These are phyloP conservation scores for Fusarium heterosporum DNA, from an alignment of 2,329 filamentous ascomycete species.

Conservation along the genomic window DNA sequence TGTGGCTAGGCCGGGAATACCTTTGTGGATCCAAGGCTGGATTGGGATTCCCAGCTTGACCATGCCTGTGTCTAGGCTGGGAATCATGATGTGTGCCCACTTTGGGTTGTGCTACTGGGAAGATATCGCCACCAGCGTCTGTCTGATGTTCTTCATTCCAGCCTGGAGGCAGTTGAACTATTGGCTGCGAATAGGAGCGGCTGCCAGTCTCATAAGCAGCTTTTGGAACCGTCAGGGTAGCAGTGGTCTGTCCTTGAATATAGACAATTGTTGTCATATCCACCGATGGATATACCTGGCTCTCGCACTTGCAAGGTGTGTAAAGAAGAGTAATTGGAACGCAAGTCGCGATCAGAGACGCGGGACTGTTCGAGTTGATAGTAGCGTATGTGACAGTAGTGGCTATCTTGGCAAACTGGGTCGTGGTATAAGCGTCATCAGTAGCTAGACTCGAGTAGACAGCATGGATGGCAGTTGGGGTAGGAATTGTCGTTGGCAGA, in stretches of 20 bases:
- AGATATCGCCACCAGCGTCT: fast-evolving
- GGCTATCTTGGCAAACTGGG: not conserved
- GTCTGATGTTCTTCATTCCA: not conserved
- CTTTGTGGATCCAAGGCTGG: not conserved
- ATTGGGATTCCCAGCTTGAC: fast-evolving
- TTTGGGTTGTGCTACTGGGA: not conserved
- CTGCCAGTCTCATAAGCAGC: not conserved
- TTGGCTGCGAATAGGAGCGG: fast-evolving
- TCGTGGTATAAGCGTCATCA: not conserved
- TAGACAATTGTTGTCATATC: constrained; percentile 2
- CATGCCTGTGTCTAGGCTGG: too few species aligned
- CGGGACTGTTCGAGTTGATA: not conserved
- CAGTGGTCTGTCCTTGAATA: not conserved
- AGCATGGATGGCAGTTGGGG: not conserved
- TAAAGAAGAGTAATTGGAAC: not conserved
- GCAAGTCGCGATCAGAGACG: not conserved
- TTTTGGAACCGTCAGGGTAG: not conserved
- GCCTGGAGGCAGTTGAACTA: not conserved
- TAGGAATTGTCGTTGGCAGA: not conserved
- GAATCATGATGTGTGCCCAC: not conserved
- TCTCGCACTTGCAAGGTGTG: not conserved
- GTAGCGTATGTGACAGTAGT: not conserved
- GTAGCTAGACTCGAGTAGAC: not conserved
- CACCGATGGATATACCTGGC: not conserved
- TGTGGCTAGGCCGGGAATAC: not conserved